Evolutionary conservation across 2,329 filamentous ascomycete species (phyloP), one percentile per base, ranked within the genome.

Genomic region (Dothistroma septosporum): DNA sequence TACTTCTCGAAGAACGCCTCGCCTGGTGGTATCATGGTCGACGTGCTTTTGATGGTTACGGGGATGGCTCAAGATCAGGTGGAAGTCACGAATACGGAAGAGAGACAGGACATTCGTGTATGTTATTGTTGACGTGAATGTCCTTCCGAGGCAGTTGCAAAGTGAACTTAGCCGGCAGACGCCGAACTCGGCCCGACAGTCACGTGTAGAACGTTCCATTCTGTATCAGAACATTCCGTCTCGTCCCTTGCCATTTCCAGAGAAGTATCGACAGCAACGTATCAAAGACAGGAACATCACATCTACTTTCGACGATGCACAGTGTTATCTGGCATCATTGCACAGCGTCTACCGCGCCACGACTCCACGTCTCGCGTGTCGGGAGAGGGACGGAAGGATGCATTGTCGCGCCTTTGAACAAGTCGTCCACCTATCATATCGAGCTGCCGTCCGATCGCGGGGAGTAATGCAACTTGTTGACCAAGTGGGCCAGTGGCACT

Each of bases 21-120:
- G 48, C 55, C 61, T 6, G 49, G 57, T 31, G 63, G 63, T 55
- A 63, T 53, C 61, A 65, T 65, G 56, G 14, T 60, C 24, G 7
- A 5, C n/a, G n/a, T 44, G 33, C 28, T 33, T n/a, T 21, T 37
- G 41, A 33, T n/a, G 12, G 41, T 49, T n/a, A 10, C 24, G 21
- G 52, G 9, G 41, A n/a, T 7, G 37, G 10, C 4, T 46, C 22
- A 10, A 11, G 10, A 4, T 6, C 7, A 7, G 50, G 50, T 19
- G 12, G 31, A 31, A 35, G 24, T 5, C 24, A 28, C 24, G 6
- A 28, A 6, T 28, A 28, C 24, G 24, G 24, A 28, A 50, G 44
- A 7, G 2, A 9, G 4, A 16, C 10, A 16, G 33, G 10, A 16
- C 4, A 11, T 37, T 2, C 10, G 33, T 37, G 10, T 37, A 19